These are phyloP conservation scores for Starmerella riodocensis DNA, from an alignment of 805 yeast genomes.

Conservation along the genomic window DNA sequence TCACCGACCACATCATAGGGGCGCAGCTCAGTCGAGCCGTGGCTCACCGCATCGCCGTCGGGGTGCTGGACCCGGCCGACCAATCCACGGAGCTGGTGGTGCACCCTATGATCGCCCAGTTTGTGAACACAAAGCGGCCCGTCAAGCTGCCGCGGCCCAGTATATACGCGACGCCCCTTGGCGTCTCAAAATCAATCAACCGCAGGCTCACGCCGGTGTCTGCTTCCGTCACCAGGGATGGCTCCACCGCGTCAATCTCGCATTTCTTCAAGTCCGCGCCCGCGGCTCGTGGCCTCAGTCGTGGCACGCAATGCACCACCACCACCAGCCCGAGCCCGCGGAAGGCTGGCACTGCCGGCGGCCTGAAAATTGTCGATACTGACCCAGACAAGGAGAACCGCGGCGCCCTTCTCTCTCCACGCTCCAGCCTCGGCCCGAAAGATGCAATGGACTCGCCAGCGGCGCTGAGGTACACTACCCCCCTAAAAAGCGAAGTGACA, in stretches of 20 bases:
- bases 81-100: slow-evolving; percentile 4
- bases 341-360: too few relatives aligned
- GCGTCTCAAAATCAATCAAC: slow-evolving; percentile 1
- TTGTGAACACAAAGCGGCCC: slow-evolving; percentile 6
- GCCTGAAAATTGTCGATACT: too few relatives aligned
- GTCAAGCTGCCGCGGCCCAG: slow-evolving; percentile 1
- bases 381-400: slow-evolving; percentile 2
- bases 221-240: not conserved
- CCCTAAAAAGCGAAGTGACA: too few relatives aligned
- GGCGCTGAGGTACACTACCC: too few relatives aligned
- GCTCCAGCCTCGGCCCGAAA: too few relatives aligned
- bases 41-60: slow-evolving; percentile 16
- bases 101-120: slow-evolving; percentile 8
- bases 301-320: too few relatives aligned
- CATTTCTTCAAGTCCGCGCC: too few relatives aligned
- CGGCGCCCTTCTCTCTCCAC: too few relatives aligned
- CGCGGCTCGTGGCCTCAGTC: too few relatives aligned
- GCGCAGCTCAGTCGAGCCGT: slow-evolving; percentile 3
- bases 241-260: not conserved
- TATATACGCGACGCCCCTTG: not conserved
- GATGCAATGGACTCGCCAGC: too few relatives aligned
- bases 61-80: slow-evolving; percentile 13
- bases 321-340: too few relatives aligned
- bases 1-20: slow-evolving; percentile 12
- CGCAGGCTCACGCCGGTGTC: slow-evolving; percentile 1